Base-by-base conservation (phyloP, 208 protist genomes). In the Leishmania martiniquensis region DNA sequence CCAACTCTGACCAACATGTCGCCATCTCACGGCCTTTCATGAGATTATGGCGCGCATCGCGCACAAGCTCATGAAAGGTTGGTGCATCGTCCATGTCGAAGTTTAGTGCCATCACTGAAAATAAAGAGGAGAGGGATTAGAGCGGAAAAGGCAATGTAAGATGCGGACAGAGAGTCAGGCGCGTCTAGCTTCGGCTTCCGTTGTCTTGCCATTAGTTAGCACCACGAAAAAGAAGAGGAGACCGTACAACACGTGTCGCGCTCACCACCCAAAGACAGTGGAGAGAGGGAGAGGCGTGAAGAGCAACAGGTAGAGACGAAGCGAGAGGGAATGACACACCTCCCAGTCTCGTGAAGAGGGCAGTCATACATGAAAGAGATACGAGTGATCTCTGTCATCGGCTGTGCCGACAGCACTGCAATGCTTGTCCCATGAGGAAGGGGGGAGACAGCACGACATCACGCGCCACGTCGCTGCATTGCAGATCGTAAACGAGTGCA, bases 1-100 rank as follows among this genome's bases (percentile, higher is more conserved):
- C 80, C 42, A 93, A 44, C 47, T 85, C 67, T 9, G 62, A 20
- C 88, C 90, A 93, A 54, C 85, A 84, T 42, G 71, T 63, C 13
- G 49, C 42, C 62, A 87, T 80, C 15, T 68, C 32, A n/a, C 74
- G 72, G 15, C 81, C 81, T 39, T 87, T 87, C 39, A 89, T 63
- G 12, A 91, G 59, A 52, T 85, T 60, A 5, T 47, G 25, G 29
- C 80, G 77, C 17, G 71, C 72, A 13, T 63, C 59, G 2, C 49
- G 60, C 49, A 88, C 80, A 22, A 82, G 59, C 37, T 86, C 78
- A 4, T 74, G 67, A 45, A 84, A 86, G 49, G 57, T 77, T 20
- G 76, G 74, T 1, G 42, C 75, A 52, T 73, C 72, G 39, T 85
- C 80, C 25, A 85, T 81, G 22, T 88, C 87, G 12, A 88, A 78